Conservation (phyloP, 2,329 filamentous ascomycete species). For the Aspergillus candidus region DNA sequence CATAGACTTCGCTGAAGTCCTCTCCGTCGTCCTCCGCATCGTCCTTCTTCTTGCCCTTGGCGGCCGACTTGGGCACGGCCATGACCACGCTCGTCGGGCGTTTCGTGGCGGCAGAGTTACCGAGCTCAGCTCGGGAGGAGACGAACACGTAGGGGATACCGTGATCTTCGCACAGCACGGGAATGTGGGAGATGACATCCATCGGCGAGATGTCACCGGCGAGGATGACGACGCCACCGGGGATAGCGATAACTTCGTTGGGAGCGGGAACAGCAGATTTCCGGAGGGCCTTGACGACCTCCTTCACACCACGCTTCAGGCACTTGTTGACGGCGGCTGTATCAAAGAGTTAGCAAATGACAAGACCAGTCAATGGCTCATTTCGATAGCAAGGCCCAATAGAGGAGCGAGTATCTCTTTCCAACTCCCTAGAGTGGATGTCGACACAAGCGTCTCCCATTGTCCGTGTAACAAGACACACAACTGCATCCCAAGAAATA, state of each 20-base stretch:
- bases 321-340: conserved; percentile 90
- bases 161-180: conserved; percentile 96
- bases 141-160: conserved; percentile 96
- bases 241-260: conserved; percentile 55
- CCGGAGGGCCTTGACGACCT: conserved; percentile 96
- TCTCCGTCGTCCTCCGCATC: conserved; percentile 40
- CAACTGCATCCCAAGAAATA: not conserved
- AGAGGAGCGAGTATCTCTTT: not conserved
- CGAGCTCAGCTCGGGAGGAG: conserved; percentile 83
- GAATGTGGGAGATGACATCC: conserved; percentile 98
- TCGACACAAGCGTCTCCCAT: not conserved
- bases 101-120: conserved; percentile 90
- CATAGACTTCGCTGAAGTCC: conserved; percentile 50
- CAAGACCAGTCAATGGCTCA: not conserved
- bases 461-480: not conserved
- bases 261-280: conserved; percentile 72
- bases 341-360: conserved; percentile 15
- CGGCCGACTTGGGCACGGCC: conserved; percentile 52
- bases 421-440: not conserved
- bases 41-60: conserved; percentile 46
- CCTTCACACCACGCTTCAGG: conserved; percentile 96
- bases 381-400: not conserved
- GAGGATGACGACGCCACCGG: conserved; percentile 75
- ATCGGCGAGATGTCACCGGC: conserved; percentile 96
- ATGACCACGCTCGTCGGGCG: conserved; percentile 94